phyloP scores from a whole-genome alignment of 257 asterid species.

The Solanum etuberosum region DNA sequence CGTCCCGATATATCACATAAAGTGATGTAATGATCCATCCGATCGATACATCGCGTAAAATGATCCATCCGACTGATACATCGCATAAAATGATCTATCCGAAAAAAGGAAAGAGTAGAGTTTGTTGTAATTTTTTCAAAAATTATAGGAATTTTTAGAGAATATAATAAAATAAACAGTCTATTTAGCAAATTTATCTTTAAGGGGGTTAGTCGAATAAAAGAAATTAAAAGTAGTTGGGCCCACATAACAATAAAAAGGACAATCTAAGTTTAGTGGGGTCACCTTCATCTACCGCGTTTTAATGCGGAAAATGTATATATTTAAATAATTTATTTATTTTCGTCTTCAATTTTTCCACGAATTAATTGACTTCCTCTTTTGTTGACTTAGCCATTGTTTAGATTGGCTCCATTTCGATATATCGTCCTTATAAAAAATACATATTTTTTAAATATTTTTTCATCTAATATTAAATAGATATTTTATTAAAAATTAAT shows the following conservation, averaged over 20 bases:
- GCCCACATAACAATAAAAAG: background rate
- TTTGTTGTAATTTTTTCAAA: background rate
- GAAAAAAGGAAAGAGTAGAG: too few relatives aligned
- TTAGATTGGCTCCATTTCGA: too few relatives aligned
- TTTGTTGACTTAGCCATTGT: background rate
- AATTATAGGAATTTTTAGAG: fast-evolving
- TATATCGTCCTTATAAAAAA: too few relatives aligned
- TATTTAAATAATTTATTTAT: background rate
- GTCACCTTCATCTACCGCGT: background rate
- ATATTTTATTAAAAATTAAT: too few relatives aligned
- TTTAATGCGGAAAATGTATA: background rate
- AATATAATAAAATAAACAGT: too few relatives aligned
- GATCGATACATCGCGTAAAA: too few relatives aligned
- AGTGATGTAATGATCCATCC: too few relatives aligned
- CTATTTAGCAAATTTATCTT: too few relatives aligned
- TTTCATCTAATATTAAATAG: fast-evolving
- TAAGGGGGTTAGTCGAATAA: too few relatives aligned
- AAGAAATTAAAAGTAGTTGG: background rate
- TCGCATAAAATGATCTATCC: too few relatives aligned
- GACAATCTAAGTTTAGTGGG: background rate
- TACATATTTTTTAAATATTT: too few relatives aligned
- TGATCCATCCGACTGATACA: too few relatives aligned
- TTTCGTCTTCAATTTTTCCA: background rate
- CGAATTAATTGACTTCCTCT: background rate
- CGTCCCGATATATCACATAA: fast-evolving